Conservation (phyloP, 768 basidiomycete species). For the Termitomyces sp. region DNA sequence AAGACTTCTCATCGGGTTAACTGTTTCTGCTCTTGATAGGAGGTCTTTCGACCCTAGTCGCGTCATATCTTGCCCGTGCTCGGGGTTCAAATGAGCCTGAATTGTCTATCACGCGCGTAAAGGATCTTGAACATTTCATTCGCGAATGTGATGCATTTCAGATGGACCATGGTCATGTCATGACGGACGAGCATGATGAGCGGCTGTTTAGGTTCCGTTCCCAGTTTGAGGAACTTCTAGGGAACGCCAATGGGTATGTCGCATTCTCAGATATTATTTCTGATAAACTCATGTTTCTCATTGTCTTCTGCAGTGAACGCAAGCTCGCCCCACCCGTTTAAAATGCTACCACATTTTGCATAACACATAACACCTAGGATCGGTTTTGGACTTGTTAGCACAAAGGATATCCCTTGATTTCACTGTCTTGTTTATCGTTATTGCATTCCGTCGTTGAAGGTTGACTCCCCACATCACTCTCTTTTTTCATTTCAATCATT, state of each 20-base stretch:
- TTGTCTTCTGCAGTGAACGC: constrained; percentile 12
- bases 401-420: background rate
- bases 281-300: background rate
- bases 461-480: background rate
- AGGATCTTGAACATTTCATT: constrained; percentile 64
- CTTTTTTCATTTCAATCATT: background rate
- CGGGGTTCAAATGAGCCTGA: constrained; percentile 73
- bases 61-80: constrained; percentile 69
- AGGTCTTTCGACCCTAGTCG: constrained; percentile 61
- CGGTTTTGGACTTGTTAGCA: background rate
- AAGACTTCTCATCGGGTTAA: background rate
- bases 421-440: background rate
- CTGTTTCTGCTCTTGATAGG: constrained; percentile 28
- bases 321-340: constrained; percentile 12
- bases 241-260: constrained; percentile 33
- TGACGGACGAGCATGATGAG: constrained; percentile 30
- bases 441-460: background rate
- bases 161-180: constrained; percentile 49
- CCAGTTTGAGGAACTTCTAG: constrained; percentile 43
- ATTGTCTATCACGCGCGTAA: constrained; percentile 45
- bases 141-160: constrained; percentile 56
- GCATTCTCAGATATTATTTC: constrained; percentile 2
- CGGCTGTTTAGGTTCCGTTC: constrained; percentile 31
- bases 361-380: background rate
- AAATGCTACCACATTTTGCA: background rate